Percentiles rank a stretch among this genome's conserved stretches.
Conservation (phyloP, 306 rosid species). For the Malus sylvestris region DNA sequence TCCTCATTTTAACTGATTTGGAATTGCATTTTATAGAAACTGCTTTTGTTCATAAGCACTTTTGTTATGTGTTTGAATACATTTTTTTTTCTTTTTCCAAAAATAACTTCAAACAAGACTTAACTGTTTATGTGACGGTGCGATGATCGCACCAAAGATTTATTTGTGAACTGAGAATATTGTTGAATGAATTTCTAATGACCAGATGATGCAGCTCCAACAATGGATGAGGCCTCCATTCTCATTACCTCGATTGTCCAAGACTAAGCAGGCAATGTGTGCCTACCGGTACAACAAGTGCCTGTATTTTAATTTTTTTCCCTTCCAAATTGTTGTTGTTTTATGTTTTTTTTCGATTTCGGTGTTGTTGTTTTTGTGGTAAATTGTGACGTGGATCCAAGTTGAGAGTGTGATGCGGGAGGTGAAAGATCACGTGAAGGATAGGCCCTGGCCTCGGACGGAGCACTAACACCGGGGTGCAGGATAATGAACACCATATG, state of each 20-base stretch:
- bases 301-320: neutral
- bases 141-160: too few relatives aligned
- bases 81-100: too few relatives aligned
- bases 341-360: neutral
- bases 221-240: conserved; percentile 43
- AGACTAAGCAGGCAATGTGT: conserved; percentile 15
- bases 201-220: conserved; percentile 37
- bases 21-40: neutral
- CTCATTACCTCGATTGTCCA: conserved; percentile 33
- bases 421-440: too few relatives aligned
- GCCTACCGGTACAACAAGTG: neutral
- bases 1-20: neutral
- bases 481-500: too few relatives aligned
- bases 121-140: too few relatives aligned
- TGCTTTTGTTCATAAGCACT: neutral
- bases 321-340: neutral
- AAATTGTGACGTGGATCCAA: too few relatives aligned
- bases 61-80: neutral
- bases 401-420: too few relatives aligned
- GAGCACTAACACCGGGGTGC: too few relatives aligned
- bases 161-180: neutral
- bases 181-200: neutral
- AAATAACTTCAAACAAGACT: too few relatives aligned
- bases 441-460: rapidly evolving
- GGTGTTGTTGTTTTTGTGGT: neutral